Evolutionary conservation across 139 green algal species (phyloP).

Genomic region (Chlorella sorokiniana): DNA sequence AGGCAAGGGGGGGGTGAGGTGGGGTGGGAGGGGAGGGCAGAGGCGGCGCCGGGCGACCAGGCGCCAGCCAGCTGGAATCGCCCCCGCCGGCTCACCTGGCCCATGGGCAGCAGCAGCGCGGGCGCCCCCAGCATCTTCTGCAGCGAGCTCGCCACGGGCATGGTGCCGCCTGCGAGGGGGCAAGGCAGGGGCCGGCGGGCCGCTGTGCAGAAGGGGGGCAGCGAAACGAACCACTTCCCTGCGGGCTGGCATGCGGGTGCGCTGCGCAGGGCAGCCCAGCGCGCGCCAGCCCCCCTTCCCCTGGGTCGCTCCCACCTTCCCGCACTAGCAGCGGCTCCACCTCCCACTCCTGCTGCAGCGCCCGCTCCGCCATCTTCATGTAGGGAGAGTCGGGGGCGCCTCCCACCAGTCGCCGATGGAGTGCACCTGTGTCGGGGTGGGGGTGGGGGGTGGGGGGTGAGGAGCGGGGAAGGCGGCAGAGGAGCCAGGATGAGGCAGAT

Average conservation of each 20-base stretch:
- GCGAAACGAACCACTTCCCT: too few species aligned
- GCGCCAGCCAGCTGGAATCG: too few species aligned
- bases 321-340: constrained; percentile 79
- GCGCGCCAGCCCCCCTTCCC: neutral
- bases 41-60: neutral
- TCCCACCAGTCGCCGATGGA: constrained; percentile 92
- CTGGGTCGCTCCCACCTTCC: constrained; percentile 53
- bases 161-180: constrained; percentile 79
- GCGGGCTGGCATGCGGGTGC: neutral
- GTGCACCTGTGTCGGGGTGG: constrained; percentile 49
- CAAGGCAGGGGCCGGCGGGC: constrained; percentile 4
- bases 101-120: constrained; percentile 92
- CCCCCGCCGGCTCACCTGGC: too few species aligned
- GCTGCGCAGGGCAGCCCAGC: neutral
- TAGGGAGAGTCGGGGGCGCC: constrained; percentile 67
- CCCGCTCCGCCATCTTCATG: constrained; percentile 78
- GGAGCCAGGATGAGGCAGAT: neutral
- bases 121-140: constrained; percentile 87
- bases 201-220: neutral
- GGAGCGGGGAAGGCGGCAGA: too few species aligned
- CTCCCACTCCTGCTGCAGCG: constrained; percentile 79
- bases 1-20: neutral
- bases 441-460: neutral
- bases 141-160: constrained; percentile 88
- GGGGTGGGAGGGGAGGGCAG: neutral